These are phyloP conservation scores for Acacia crassicarpa DNA, from an alignment of 306 rosid genomes.

Conservation along the genomic window DNA sequence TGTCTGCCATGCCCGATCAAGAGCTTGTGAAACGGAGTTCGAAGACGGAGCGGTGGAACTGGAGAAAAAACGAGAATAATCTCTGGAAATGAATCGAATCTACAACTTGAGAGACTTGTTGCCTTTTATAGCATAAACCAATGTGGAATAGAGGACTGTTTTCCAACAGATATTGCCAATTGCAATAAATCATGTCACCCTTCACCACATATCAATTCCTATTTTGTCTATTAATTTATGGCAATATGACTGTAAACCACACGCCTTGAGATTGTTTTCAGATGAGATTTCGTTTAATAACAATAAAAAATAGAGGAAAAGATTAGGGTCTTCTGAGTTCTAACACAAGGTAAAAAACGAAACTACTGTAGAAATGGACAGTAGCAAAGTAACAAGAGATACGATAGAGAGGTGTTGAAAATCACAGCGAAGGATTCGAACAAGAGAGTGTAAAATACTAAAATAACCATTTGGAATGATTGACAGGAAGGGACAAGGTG, in stretches of 20 bases:
- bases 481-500: background rate
- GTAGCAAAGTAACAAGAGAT: background rate
- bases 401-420: no score
- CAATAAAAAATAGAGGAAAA: no score
- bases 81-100: background rate
- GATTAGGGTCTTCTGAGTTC: no score
- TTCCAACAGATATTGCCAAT: background rate
- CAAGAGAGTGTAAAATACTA: background rate
- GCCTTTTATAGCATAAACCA: background rate
- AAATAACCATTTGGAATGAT: background rate
- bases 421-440: background rate
- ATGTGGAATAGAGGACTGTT: background rate
- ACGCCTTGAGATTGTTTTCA: background rate
- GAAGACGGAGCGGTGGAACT: background rate
- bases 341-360: background rate
- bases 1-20: slow-evolving; percentile 27
- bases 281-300: background rate
- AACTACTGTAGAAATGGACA: background rate
- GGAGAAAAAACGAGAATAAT: background rate
- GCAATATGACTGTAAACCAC: background rate
- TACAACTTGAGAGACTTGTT: background rate
- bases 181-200: background rate
- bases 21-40: background rate
- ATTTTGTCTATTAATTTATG: background rate
- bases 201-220: background rate